These are phyloP conservation scores for Geranium brycei DNA, from an alignment of 345 rosid species.

Conservation along the genomic window DNA sequence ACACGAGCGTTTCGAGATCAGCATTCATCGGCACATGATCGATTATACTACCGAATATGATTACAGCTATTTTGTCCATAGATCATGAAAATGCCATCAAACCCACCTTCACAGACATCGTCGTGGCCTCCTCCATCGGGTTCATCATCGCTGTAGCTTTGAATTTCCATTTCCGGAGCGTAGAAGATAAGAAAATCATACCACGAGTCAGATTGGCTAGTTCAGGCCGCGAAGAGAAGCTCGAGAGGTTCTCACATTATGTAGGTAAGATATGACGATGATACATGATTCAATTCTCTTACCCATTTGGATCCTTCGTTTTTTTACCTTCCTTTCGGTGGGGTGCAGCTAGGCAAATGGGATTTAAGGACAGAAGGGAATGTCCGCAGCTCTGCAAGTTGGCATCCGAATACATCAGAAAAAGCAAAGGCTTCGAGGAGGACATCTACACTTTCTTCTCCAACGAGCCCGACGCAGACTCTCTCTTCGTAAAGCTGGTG, in stretches of 20 bases:
- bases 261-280: slow-evolving; percentile 36
- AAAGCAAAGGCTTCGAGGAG: slow-evolving; percentile 52
- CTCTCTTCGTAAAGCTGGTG: slow-evolving; percentile 66
- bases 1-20: not conserved
- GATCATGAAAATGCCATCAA: not conserved
- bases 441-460: slow-evolving; percentile 57
- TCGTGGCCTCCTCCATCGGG: slow-evolving; percentile 55
- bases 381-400: slow-evolving; percentile 79
- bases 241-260: slow-evolving; percentile 80
- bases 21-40: too few relatives aligned
- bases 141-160: slow-evolving; percentile 56
- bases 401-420: slow-evolving; percentile 68
- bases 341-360: slow-evolving; percentile 75
- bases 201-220: slow-evolving; percentile 37
- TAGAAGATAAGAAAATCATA: slow-evolving; percentile 45
- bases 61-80: not conserved
- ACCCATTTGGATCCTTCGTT: not conserved
- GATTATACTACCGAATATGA: not conserved
- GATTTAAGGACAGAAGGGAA: slow-evolving; percentile 57
- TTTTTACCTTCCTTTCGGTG: not conserved
- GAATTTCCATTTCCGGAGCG: slow-evolving; percentile 31
- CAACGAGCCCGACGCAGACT: slow-evolving; percentile 47
- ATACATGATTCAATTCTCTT: not conserved
- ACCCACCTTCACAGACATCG: slow-evolving; percentile 39
- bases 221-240: slow-evolving; percentile 34